These are phyloP conservation scores for Tetraselmis chui DNA, from an alignment of 139 green algal genomes.

Conservation along the genomic window DNA sequence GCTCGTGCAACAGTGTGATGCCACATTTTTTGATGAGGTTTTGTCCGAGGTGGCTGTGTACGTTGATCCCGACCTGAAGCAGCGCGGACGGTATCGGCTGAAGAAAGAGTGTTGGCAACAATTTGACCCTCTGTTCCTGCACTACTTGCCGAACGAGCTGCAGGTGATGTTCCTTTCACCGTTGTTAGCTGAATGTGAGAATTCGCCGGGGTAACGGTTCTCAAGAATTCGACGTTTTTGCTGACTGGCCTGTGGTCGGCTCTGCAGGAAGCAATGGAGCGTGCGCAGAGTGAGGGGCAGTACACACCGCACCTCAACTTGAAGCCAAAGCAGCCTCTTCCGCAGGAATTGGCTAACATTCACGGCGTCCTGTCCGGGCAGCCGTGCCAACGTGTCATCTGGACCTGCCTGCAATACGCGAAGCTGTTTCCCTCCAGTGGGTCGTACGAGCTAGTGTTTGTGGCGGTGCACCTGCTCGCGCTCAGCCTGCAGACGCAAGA, in stretches of 20 bases:
- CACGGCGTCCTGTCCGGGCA: background rate
- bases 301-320: background rate
- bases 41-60: background rate
- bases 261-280: background rate
- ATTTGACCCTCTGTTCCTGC: background rate
- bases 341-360: background rate
- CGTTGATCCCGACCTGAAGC: background rate
- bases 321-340: background rate
- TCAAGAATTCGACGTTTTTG: too few relatives aligned
- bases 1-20: background rate
- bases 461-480: background rate
- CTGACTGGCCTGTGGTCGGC: too few relatives aligned
- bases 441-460: background rate
- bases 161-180: too few relatives aligned
- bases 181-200: too few relatives aligned
- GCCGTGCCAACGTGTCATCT: background rate
- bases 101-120: background rate
- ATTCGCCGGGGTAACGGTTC: too few relatives aligned
- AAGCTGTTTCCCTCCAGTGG: background rate
- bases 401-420: background rate
- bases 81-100: background rate
- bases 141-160: background rate
- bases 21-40: background rate
- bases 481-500: background rate
- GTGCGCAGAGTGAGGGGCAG: background rate